phyloP scores from a whole-genome alignment of 73 alveolate species.

The Paramecium primaurelia region DNA sequence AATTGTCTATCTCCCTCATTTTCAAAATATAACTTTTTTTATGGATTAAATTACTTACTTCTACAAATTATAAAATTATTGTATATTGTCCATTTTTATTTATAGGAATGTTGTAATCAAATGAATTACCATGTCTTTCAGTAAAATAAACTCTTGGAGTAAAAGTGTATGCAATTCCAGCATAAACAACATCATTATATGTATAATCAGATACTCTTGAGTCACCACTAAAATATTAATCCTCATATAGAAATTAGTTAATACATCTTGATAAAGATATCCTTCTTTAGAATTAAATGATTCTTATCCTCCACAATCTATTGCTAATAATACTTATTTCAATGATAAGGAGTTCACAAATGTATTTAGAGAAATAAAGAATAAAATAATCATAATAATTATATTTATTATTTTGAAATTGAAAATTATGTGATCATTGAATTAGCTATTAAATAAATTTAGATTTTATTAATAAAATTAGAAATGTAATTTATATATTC shows the following conservation, averaged over 20 bases:
- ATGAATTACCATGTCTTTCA: conserved; percentile 25
- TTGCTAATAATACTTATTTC: background rate
- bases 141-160: conserved; percentile 29
- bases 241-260: background rate
- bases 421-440: no score
- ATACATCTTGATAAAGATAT: background rate
- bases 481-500: background rate
- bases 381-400: background rate
- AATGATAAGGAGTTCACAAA: background rate
- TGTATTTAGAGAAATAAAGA: background rate
- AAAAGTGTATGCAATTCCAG: background rate
- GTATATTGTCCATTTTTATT: conserved; percentile 4
- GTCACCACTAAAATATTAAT: conserved; percentile 17
- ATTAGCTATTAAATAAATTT: background rate
- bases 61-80: conserved; percentile 11
- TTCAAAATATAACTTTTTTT: background rate
- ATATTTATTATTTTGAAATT: background rate
- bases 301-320: conserved; percentile 42
- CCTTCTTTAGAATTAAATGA: background rate
- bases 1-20: background rate
- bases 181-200: background rate
- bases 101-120: background rate
- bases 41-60: background rate
- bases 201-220: conserved; percentile 15
- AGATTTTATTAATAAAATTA: no score